A percentile compares a stretch with the other conserved stretches of the same genome.
Evolutionary conservation across 768 basidiomycete genomes (phyloP).

Genomic region (Leccinum uliginosum): DNA sequence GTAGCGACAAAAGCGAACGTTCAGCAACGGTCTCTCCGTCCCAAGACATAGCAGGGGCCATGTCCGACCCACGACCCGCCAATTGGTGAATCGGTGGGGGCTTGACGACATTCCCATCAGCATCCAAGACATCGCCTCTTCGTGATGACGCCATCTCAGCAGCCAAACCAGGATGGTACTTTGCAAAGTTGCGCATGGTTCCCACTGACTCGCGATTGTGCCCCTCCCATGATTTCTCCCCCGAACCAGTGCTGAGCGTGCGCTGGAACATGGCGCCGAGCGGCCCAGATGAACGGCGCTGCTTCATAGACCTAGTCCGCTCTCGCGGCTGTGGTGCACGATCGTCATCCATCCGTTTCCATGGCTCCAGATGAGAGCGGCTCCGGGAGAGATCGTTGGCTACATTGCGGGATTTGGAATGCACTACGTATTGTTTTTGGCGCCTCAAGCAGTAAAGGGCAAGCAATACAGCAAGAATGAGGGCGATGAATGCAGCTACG

Average conservation of each 20-base stretch:
- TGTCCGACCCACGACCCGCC: conserved; percentile 38
- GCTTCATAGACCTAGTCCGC: conserved; percentile 39
- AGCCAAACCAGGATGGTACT: conserved; percentile 54
- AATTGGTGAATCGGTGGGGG: conserved; percentile 41
- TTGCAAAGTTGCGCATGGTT: conserved; percentile 44
- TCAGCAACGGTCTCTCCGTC: conserved; percentile 43
- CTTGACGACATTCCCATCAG: conserved; percentile 17
- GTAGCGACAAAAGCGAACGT: conserved; percentile 48
- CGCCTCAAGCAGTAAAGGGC: conserved; percentile 52
- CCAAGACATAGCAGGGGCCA: conserved; percentile 44
- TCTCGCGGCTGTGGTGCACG: conserved; percentile 43
- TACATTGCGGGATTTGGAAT: conserved; percentile 34
- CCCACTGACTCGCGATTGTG: conserved; percentile 30
- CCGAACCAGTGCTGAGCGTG: conserved; percentile 49
- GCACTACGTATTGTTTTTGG: conserved; percentile 20
- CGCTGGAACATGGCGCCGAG: conserved; percentile 62
- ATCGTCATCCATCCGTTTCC: conserved; percentile 51
- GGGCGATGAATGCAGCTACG: conserved; percentile 52
- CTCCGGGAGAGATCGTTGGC: conserved; percentile 44
- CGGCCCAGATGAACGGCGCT: conserved; percentile 38
- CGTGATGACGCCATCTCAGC: conserved; percentile 42
- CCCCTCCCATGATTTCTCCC: conserved; percentile 41
- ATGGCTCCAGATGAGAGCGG: conserved; percentile 41
- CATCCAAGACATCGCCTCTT: conserved; percentile 21
- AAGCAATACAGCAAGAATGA: conserved; percentile 46